Evolutionary conservation across 2,329 filamentous ascomycete genomes (phyloP), one percentile per base, ranked within the genome.

Genomic region (Cadophora sp.): DNA sequence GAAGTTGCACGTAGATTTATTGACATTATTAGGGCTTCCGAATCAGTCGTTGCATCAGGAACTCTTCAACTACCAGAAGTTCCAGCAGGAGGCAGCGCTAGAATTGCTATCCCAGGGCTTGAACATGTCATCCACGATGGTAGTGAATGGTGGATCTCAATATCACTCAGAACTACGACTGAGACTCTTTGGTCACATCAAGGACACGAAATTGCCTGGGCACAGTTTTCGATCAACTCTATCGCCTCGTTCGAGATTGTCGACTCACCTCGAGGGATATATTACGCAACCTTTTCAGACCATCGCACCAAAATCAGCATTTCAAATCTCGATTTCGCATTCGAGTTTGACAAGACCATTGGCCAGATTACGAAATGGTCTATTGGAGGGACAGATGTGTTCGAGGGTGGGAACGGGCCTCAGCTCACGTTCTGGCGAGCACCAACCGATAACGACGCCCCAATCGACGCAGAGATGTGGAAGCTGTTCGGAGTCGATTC

Each of bases 361-460:
- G 68, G 43, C 16, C 40, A 50, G 26, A 65, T 67, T 37, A 60
- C 64, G 43, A 53, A 63, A 14, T 69, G 64, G 68, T 48, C 61
- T 19, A 29, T 65, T 50, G n/a, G 43, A 56, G 68, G 68, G 48
- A 62, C 51, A 27, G 43, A 69, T 14, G 58, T 72, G n/a, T 76
- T 71, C 7, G 0, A 75, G 69, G 43, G 79, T 78, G 3, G 72
- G 77, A 8, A 77, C 78, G 3, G 82, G 80, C 26, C 76, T 83
- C 19, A 73, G 77, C 82, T 86, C 1, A 80, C 82, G 6, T 87
- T 91, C 78, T 91, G 88, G 84, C 86, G 89, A 4, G 86, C 89
- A 0, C 83, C 85, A 16, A 91, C 89, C 0, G 87, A 92, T 77
- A 92, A 92, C 73, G 89, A 92, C 73, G 79, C 81, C 0, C 82